Base-by-base conservation (phyloP, 331 rosid species). In the Malus hybrid region DNA sequence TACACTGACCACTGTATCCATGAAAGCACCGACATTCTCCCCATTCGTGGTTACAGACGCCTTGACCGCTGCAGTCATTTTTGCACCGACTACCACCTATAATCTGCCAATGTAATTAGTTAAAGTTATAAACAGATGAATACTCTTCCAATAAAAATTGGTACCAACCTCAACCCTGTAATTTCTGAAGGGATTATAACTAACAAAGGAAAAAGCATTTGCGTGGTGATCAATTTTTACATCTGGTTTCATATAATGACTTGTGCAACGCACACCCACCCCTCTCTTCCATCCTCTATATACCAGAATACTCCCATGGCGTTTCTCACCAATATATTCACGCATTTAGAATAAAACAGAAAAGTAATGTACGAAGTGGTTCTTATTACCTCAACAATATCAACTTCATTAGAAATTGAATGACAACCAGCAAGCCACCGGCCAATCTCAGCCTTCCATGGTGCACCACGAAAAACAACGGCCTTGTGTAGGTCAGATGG, bases 11-110 rank as follows among this genome's bases (percentile, higher is more conserved):
- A 65, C 77, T 63, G 75, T 80, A 90, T 75, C 99, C 99, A 82
- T 89, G 99, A 80, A 89, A 94, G 87, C 99, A 94, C 74, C 89
- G 86, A 44, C 99, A 94, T 67, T 83, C 87, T 60, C 99, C 97
- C 75, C 90, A 86, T 83, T 94, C 96, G 36, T 73, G 86, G 75
- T 94, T 92, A 67, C 99, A 94, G 70, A 94, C 86, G 6, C 99
- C 99, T 81, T 65, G 84, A 65, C 92, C 93, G 32, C 87, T 87
- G 79, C 99, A 94, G 76, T 85, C 91, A 68, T 85, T 89, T 84
- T 90, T 83, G 87, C 99, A 94, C 72, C 65, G 74, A 74, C 76
- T 86, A 71, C 89, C 93, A 70, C 93, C 88, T 65, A 94, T 77
- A 74, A 86, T 83, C 99, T 94, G 93, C 77, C 76, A 75, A 77